Evolutionary conservation across 208 protist genomes (phyloP), one percentile per base, ranked within the genome.

Genomic region (Paratrypanosoma confusum): DNA sequence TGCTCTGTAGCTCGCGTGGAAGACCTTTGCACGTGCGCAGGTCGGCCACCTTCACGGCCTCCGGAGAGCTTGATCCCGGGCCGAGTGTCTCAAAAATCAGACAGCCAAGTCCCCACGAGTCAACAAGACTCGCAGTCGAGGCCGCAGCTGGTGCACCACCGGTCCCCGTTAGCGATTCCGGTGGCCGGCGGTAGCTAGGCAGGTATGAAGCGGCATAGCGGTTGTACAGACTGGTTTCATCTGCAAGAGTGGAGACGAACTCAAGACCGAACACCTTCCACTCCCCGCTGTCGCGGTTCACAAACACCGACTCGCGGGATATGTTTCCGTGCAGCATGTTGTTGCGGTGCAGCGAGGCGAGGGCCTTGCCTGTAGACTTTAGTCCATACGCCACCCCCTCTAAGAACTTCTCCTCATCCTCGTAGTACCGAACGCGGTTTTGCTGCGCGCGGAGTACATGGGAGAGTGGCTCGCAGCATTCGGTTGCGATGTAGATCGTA

Each of bases 261-360:
- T 91, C 87, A 6, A 93, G 45, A 0, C 82, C 79, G 44, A 74
- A 90, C 1, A 95, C 57, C 1, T 71, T 44, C 83, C 87, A 95
- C 47, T 74, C 64, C 14, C 83, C 83, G n/a, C 53, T 56, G n/a
- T 39, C 33, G 11, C 50, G 35, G 10, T 69, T 32, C 6, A 89
- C 65, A 59, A 67, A 95, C 16, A 95, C 60, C 2, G 80, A 54
- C 21, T 81, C 62, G 17, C 33, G 52, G 40, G 57, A 62, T 0
- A 90, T 66, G 42, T 90, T 91, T 27, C 73, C 73, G 63, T 95
- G 87, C 28, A 83, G 41, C 11, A 95, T 48, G 27, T 66, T 55
- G 35, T 89, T 85, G 0, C 42, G 37, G 32, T 95, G 83, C n/a
- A 95, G 49, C 10, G 70, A 58, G 28, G 14, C 47, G 7, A 95